Percentiles rank a stretch among this genome's conserved stretches.
phyloP scores from a whole-genome alignment of 2,329 filamentous ascomycete species.

The Cordyceps fumosorosea region DNA sequence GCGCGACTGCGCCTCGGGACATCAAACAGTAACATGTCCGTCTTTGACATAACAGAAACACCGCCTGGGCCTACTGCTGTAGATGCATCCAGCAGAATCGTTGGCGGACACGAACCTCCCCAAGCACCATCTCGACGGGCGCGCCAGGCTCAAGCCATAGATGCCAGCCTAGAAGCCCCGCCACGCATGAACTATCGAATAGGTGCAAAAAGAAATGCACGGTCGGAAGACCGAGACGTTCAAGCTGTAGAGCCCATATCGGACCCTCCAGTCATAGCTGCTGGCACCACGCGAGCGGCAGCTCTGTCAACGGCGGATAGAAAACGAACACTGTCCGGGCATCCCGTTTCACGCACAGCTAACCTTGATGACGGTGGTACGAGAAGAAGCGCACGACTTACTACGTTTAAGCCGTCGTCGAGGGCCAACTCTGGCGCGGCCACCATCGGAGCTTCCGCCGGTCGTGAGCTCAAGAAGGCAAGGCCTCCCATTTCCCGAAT shows the following conservation, averaged over 20 bases:
- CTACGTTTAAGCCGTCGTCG: slow-evolving; percentile 61
- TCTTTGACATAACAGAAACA: slow-evolving; percentile 57
- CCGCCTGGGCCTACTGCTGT: slow-evolving; percentile 32
- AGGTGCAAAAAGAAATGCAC: slow-evolving; percentile 36
- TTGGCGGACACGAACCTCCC: slow-evolving; percentile 36
- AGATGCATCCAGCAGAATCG: slow-evolving; percentile 19
- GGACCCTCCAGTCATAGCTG: slow-evolving; percentile 33
- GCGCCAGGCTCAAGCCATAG: slow-evolving; percentile 46
- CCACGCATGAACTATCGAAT: slow-evolving; percentile 58
- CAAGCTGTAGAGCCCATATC: slow-evolving; percentile 32
- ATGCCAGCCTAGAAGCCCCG: slow-evolving; percentile 50
- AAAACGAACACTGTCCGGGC: slow-evolving; percentile 90
- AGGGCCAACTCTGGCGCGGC: slow-evolving; percentile 55
- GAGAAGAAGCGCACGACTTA: slow-evolving; percentile 65
- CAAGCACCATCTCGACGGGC: slow-evolving; percentile 48
- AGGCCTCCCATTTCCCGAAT: slow-evolving; percentile 64
- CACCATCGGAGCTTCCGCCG: slow-evolving; percentile 51
- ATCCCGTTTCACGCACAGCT: slow-evolving; percentile 49
- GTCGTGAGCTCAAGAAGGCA: slow-evolving; percentile 73
- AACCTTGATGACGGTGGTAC: slow-evolving; percentile 53
- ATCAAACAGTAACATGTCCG: slow-evolving; percentile 29
- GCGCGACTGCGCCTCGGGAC: slow-evolving; percentile 40
- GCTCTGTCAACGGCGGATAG: slow-evolving; percentile 51
- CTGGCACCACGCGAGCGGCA: slow-evolving; percentile 32
- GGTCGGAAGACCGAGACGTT: slow-evolving; percentile 30